A percentile compares a stretch with the other conserved stretches of the same genome.
Conservation (phyloP, 148 eudicot species). For the Rhododendron williamsianum region DNA sequence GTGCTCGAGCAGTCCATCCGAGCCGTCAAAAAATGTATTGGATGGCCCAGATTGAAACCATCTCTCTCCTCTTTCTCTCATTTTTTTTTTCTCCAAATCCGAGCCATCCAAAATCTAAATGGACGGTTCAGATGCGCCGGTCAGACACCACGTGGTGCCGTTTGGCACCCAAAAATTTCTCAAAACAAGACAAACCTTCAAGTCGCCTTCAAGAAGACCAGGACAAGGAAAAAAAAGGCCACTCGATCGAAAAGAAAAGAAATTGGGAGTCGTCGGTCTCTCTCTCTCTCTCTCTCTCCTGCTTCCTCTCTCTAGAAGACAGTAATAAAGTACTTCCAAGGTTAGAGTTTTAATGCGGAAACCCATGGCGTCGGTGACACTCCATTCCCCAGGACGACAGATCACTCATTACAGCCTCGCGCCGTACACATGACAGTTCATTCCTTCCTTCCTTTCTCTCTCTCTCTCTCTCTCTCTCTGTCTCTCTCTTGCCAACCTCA, state of each 20-base stretch:
- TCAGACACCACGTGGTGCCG: no score
- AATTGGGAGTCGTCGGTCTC: neutral
- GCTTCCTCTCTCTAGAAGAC: neutral
- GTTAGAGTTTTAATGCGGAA: conserved; percentile 9
- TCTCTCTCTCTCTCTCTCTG: neutral
- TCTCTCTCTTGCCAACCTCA: neutral
- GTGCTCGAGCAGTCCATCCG: rapidly evolving
- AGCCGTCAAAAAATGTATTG: no score
- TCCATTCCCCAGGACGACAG: neutral
- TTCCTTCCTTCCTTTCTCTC: neutral
- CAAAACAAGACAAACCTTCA: no score
- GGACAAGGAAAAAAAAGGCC: neutral
- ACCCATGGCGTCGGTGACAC: conserved; percentile 16
- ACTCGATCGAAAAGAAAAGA: neutral
- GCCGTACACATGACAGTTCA: conserved; percentile 12
- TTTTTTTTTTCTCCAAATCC: no score
- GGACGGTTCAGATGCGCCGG: rapidly evolving
- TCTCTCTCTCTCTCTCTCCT: neutral
- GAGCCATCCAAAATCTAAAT: no score
- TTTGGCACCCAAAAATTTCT: no score
- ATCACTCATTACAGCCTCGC: conserved; percentile 4
- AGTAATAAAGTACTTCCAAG: neutral
- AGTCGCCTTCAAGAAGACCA: neutral
- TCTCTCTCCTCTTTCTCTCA: no score
- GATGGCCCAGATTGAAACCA: no score